phyloP scores from a whole-genome alignment of 23 red algal species.

The Agarophyton chilense region DNA sequence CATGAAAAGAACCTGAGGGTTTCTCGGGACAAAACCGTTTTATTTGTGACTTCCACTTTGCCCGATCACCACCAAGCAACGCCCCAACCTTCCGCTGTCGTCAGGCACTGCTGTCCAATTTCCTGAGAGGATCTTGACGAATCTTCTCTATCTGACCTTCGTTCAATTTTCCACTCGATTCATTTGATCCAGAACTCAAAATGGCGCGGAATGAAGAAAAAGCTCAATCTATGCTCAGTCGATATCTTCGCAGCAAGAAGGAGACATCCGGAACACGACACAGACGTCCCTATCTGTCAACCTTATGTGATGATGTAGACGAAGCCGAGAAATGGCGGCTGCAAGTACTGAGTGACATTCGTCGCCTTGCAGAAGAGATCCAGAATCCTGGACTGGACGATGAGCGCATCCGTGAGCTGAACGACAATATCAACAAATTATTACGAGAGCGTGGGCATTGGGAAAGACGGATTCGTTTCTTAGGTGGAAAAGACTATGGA shows the following conservation, averaged over 20 bases:
- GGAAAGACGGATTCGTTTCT: conserved; percentile 67
- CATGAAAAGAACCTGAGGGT: no score
- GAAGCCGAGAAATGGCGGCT: conserved; percentile 79
- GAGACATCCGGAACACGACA: conserved; percentile 29
- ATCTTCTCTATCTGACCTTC: no score
- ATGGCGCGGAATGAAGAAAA: conserved; percentile 93
- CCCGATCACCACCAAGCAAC: no score
- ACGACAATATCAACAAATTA: conserved; percentile 76
- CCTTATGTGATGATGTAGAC: conserved; percentile 75
- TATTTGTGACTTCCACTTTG: no score
- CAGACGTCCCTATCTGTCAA: conserved; percentile 75
- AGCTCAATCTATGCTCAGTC: conserved; percentile 86
- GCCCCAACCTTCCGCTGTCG: no score
- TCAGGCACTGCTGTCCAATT: no score
- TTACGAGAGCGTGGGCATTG: conserved; percentile 81
- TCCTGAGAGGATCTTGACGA: no score
- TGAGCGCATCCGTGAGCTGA: conserved; percentile 54
- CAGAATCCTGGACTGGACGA: conserved; percentile 68
- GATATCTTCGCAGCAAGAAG: conserved; percentile 67
- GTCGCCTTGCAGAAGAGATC: conserved; percentile 66
- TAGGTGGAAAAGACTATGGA: conserved; percentile 65
- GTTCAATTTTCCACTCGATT: no score
- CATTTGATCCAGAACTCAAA: not conserved
- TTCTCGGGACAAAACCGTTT: no score
- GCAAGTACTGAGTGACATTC: conserved; percentile 78